Percentiles rank a stretch among this genome's conserved stretches.
These are phyloP conservation scores for Tylopilus sp. DNA, from an alignment of 768 basidiomycete species.

Conservation along the genomic window DNA sequence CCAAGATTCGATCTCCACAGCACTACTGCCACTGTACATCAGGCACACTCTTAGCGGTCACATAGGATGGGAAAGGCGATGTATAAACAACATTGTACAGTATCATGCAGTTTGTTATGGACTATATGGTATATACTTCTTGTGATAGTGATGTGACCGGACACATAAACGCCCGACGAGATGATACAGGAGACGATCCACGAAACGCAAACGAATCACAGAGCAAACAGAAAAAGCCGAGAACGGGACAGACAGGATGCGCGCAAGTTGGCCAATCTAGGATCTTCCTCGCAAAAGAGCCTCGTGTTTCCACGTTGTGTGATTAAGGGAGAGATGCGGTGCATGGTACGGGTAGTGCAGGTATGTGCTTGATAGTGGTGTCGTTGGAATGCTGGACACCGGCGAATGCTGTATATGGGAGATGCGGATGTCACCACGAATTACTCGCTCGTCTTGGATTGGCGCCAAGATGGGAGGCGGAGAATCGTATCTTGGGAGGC, in stretches of 20 bases:
- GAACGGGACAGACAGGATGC: not conserved
- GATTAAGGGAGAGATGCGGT: conserved; percentile 35
- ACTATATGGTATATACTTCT: conserved; percentile 33
- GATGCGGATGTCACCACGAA: conserved; percentile 29
- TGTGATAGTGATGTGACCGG: conserved; percentile 22
- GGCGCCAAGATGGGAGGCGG: conserved; percentile 57
- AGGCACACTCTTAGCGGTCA: conserved; percentile 19
- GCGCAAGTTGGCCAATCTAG: conserved; percentile 6
- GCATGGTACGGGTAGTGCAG: conserved; percentile 44
- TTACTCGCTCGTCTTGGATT: conserved; percentile 42
- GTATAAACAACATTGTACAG: conserved; percentile 34
- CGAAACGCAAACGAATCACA: conserved; percentile 12
- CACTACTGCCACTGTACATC: conserved; percentile 20
- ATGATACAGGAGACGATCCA: conserved; percentile 27
- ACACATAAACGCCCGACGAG: conserved; percentile 5
- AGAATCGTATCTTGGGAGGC: conserved; percentile 40
- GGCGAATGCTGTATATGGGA: conserved; percentile 32
- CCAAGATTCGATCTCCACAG: conserved; percentile 10
- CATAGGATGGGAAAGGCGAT: conserved; percentile 9
- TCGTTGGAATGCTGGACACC: conserved; percentile 30
- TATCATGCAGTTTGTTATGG: conserved; percentile 27
- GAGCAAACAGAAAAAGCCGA: not conserved
- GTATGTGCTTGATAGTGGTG: conserved; percentile 35
- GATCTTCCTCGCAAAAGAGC: conserved; percentile 37
- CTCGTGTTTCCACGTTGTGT: conserved; percentile 47